Conservation (phyloP, 176 grass and related monocot species). For the Areca catechu region DNA sequence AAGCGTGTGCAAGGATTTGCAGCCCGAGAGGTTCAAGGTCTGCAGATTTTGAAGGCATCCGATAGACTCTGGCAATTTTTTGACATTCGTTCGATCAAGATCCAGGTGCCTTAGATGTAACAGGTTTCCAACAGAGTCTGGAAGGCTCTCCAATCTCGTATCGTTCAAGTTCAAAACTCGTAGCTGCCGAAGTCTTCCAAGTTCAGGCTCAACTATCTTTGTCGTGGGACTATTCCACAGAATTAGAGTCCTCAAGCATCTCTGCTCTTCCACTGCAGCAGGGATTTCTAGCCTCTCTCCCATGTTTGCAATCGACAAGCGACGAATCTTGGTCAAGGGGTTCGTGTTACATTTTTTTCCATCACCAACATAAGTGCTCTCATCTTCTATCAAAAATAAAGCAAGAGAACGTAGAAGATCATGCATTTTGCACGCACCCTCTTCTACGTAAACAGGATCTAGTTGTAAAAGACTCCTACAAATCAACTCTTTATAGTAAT, state of each 20-base stretch:
- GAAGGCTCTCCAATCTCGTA: slow-evolving; percentile 42
- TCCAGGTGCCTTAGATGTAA: slow-evolving; percentile 71
- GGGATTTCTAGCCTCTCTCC: slow-evolving; percentile 34
- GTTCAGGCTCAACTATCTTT: slow-evolving; percentile 43
- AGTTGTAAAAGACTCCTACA: slow-evolving; percentile 54
- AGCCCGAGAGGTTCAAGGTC: slow-evolving; percentile 33
- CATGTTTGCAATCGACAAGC: slow-evolving; percentile 43
- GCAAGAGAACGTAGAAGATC: slow-evolving; percentile 43
- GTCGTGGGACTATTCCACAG: slow-evolving; percentile 45
- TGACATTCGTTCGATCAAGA: slow-evolving; percentile 65
- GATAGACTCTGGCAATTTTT: slow-evolving; percentile 55
- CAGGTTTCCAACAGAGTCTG: slow-evolving; percentile 52
- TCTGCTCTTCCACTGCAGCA: slow-evolving; percentile 59
- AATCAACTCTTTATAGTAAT: slow-evolving; percentile 49
- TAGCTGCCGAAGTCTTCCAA: slow-evolving; percentile 38
- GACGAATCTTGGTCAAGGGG: slow-evolving; percentile 43
- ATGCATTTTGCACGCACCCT: slow-evolving; percentile 42
- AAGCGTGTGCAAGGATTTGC: neutral
- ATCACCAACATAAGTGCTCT: slow-evolving; percentile 45
- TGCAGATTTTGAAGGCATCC: slow-evolving; percentile 63
- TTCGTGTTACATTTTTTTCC: slow-evolving; percentile 29
- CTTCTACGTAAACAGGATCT: slow-evolving; percentile 41
- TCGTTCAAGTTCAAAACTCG: slow-evolving; percentile 56
- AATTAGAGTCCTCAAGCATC: slow-evolving; percentile 58
- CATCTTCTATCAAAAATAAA: slow-evolving; percentile 46